Percentiles rank a stretch among this genome's conserved stretches.
Conservation (phyloP, 345 rosid genomes). For the Pistacia integerrima region DNA sequence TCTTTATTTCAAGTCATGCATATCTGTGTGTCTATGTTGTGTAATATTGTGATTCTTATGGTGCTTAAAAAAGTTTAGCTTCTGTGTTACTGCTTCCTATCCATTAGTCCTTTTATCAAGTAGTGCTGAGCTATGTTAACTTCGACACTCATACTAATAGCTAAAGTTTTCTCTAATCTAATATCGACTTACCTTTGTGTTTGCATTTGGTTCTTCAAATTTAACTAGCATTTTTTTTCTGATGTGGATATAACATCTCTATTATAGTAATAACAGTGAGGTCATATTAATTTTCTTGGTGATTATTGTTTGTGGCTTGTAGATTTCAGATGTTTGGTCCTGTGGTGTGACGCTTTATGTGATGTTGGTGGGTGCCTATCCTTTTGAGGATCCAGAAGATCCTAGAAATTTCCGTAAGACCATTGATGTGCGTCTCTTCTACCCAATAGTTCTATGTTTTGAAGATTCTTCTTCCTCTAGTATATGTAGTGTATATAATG, state of each 20-base stretch:
- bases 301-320: slow-evolving; percentile 1
- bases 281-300: slow-evolving; percentile 1
- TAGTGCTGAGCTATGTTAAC: background rate
- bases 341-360: slow-evolving; percentile 78
- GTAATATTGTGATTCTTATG: background rate
- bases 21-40: background rate
- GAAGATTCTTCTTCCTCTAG: background rate
- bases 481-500: background rate
- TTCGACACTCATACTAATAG: background rate
- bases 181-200: background rate
- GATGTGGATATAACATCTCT: background rate
- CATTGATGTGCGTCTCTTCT: slow-evolving; percentile 47
- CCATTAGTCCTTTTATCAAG: background rate
- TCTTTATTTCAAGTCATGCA: background rate
- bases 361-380: slow-evolving; percentile 80
- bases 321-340: slow-evolving; percentile 84
- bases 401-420: slow-evolving; percentile 75
- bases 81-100: background rate
- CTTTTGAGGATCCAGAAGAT: slow-evolving; percentile 79
- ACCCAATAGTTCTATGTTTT: background rate
- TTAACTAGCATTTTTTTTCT: background rate
- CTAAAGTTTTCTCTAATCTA: background rate
- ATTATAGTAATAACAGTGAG: background rate
- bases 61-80: background rate
- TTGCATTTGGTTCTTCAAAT: slow-evolving; percentile 1